Percentiles rank a stretch among this genome's conserved stretches.
phyloP scores from a whole-genome alignment of 345 rosid genomes.

The Eucalyptus caleyi region DNA sequence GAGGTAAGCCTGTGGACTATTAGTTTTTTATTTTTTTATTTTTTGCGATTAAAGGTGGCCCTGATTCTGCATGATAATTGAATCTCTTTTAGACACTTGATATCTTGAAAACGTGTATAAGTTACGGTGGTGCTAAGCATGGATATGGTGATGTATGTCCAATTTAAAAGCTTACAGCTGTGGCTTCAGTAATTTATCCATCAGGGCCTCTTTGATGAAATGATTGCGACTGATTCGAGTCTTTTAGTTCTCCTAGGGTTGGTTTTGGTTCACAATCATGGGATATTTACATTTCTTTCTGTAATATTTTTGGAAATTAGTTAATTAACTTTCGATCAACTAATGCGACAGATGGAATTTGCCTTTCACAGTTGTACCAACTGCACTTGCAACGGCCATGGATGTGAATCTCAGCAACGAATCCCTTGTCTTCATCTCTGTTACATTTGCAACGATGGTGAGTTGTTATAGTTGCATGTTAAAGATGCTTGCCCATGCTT shows the following conservation, averaged over 20 bases:
- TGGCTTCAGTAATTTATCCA: neutral
- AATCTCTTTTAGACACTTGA: neutral
- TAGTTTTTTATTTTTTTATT: neutral
- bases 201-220: neutral
- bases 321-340: constrained; percentile 50
- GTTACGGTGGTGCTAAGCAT: neutral
- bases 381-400: constrained; percentile 96
- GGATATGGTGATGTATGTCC: neutral
- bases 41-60: neutral
- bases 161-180: neutral
- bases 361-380: constrained; percentile 96
- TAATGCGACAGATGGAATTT: constrained; percentile 83
- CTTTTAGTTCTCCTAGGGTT: neutral
- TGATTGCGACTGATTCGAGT: neutral
- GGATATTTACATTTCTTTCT: neutral
- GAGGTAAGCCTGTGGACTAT: constrained; percentile 32
- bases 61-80: neutral
- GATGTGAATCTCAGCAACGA: constrained; percentile 93
- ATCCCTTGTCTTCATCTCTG: constrained; percentile 96
- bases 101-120: neutral
- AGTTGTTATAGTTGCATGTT: constrained; percentile 9
- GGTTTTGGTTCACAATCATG: neutral
- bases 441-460: constrained; percentile 99
- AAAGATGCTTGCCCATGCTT: neutral
- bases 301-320: neutral